Evolutionary conservation across 768 basidiomycete species (phyloP).

Genomic region (Trametes villosa): DNA sequence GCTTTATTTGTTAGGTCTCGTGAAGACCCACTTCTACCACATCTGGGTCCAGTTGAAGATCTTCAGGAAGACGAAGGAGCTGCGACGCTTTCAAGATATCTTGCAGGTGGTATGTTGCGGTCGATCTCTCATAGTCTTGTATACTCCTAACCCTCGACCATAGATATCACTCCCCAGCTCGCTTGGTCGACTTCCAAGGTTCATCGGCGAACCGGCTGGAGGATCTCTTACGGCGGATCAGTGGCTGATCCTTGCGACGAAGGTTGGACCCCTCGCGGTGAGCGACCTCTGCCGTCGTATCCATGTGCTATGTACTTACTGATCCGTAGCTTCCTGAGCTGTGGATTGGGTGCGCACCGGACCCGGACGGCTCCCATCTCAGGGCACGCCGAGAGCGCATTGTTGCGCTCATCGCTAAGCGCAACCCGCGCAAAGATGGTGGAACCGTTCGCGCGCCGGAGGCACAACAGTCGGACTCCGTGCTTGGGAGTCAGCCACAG

Average conservation of each 20-base stretch:
- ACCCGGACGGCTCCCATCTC: no score
- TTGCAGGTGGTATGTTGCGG: constrained; percentile 19
- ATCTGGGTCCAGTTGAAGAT: constrained; percentile 18
- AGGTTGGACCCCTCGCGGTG: constrained; percentile 37
- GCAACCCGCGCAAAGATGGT: no score
- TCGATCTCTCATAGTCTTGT: no score
- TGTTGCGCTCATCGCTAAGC: no score
- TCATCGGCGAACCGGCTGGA: constrained; percentile 16
- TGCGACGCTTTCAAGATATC: constrained; percentile 14
- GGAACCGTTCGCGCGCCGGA: no score
- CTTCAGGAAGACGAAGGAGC: constrained; percentile 15
- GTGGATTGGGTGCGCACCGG: no score
- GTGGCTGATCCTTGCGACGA: constrained; percentile 35
- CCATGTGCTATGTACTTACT: background rate
- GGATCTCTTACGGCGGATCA: constrained; percentile 20
- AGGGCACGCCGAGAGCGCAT: no score
- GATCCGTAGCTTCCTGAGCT: background rate
- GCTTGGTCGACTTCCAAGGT: constrained; percentile 18
- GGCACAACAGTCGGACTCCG: no score
- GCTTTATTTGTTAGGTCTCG: constrained; percentile 10
- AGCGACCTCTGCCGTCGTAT: no score
- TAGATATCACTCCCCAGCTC: constrained; percentile 33
- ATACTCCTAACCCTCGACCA: background rate
- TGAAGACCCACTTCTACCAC: constrained; percentile 23
- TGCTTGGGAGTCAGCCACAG: no score